A percentile compares a stretch with the other conserved stretches of the same genome.
phyloP scores from a whole-genome alignment of 1,284 basidiomycete species.

The Veloporphyrellus conicus region DNA sequence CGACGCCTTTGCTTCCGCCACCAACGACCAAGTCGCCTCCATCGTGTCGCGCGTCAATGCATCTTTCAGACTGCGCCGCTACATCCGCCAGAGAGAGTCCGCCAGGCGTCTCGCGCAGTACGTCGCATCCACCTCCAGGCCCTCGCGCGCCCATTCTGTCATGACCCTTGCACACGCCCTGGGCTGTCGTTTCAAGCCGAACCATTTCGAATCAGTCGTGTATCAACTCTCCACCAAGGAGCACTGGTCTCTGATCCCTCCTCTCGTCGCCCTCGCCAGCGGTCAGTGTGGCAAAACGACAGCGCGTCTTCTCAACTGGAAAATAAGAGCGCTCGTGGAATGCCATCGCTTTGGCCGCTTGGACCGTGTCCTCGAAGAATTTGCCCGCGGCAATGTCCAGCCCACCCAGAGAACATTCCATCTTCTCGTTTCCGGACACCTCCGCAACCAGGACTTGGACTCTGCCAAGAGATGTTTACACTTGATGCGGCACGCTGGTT shows the following conservation, averaged over 20 bases:
- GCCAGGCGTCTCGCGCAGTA: constrained; percentile 43
- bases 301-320: constrained; percentile 63
- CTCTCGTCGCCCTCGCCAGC: constrained; percentile 44
- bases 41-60: constrained; percentile 14
- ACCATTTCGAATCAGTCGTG: constrained; percentile 56
- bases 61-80: constrained; percentile 26
- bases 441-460: constrained; percentile 62
- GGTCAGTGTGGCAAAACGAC: constrained; percentile 47
- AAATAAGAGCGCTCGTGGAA: constrained; percentile 54
- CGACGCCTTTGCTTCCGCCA: constrained; percentile 21
- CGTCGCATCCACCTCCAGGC: constrained; percentile 41
- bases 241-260: constrained; percentile 50
- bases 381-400: constrained; percentile 40
- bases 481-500: constrained; percentile 54
- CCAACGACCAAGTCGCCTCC: too few relatives aligned
- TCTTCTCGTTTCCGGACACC: constrained; percentile 57
- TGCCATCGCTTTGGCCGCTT: constrained; percentile 46
- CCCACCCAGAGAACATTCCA: constrained; percentile 63
- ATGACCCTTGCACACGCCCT: constrained; percentile 47
- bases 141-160: constrained; percentile 40
- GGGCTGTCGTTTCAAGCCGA: constrained; percentile 47
- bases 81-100: constrained; percentile 39
- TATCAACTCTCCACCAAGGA: constrained; percentile 43
- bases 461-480: constrained; percentile 50
- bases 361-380: constrained; percentile 46